A percentile compares a stretch with the other conserved stretches of the same genome.
Conservation (phyloP, 2,329 filamentous ascomycete species). For the Hymenoscyphus fraxineus region DNA sequence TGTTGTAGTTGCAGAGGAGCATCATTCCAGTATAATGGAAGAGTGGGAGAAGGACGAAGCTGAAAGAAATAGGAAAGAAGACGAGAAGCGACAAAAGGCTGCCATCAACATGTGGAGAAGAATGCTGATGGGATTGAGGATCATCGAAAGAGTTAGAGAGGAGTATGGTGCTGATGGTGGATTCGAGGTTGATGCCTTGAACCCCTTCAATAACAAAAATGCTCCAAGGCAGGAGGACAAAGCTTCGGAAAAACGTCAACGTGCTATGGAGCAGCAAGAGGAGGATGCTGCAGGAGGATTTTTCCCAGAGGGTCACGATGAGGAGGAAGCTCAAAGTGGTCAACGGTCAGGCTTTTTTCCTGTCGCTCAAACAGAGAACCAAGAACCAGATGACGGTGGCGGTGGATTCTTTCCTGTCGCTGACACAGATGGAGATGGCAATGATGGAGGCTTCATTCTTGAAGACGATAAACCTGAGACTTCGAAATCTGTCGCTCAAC, state of each 20-base stretch:
- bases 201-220: constrained; percentile 47
- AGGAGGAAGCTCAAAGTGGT: constrained; percentile 37
- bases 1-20: constrained; percentile 80
- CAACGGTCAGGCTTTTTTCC: constrained; percentile 31
- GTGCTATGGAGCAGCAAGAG: constrained; percentile 36
- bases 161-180: constrained; percentile 67
- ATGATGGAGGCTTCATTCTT: constrained; percentile 28
- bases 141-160: constrained; percentile 69
- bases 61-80: constrained; percentile 72
- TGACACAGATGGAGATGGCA: constrained; percentile 25
- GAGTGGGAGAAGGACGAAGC: constrained; percentile 75
- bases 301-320: constrained; percentile 53
- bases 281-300: constrained; percentile 60
- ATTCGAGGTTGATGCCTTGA: constrained; percentile 51
- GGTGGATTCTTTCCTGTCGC: constrained; percentile 34
- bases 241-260: constrained; percentile 31
- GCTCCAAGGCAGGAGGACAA: constrained; percentile 27
- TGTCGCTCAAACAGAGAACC: constrained; percentile 27
- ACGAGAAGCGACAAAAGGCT: constrained; percentile 73
- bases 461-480: constrained; percentile 25
- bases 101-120: constrained; percentile 79
- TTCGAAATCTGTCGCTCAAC: constrained; percentile 5
- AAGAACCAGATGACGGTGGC: constrained; percentile 26
- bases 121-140: constrained; percentile 79
- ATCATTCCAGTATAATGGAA: constrained; percentile 69